Conservation (phyloP, 176 grass and related monocot genomes). For the Ananas comosus region DNA sequence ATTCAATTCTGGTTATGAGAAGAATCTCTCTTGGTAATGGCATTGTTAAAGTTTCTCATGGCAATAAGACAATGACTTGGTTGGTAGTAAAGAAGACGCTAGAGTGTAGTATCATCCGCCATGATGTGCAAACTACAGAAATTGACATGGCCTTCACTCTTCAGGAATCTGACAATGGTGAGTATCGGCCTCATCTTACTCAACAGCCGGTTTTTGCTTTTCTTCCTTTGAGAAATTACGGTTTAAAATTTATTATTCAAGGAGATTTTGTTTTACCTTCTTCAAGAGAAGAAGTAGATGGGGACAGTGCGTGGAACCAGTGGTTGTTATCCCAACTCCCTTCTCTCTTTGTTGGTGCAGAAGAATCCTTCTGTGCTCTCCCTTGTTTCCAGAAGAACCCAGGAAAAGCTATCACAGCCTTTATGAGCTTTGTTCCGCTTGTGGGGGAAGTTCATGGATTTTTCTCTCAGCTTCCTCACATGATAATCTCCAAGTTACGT, state of each 20-base stretch:
- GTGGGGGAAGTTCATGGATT: constrained; percentile 91
- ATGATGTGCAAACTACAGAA: constrained; percentile 74
- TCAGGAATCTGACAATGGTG: constrained; percentile 49
- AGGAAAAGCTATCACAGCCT: constrained; percentile 78
- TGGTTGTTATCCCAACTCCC: constrained; percentile 93
- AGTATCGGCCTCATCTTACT: constrained; percentile 59
- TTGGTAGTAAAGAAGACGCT: constrained; percentile 70
- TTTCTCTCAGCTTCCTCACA: constrained; percentile 69
- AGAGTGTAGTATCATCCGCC: constrained; percentile 42
- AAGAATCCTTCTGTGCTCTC: constrained; percentile 75
- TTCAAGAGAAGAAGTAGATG: constrained; percentile 97
- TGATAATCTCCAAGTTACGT: constrained; percentile 83
- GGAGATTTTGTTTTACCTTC: constrained; percentile 91
- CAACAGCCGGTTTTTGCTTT: constrained; percentile 96
- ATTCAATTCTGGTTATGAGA: constrained; percentile 57
- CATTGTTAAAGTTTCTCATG: constrained; percentile 87
- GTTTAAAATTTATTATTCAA: constrained; percentile 96
- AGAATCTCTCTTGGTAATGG: constrained; percentile 64
- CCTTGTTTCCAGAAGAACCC: constrained; percentile 55
- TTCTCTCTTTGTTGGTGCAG: constrained; percentile 57
- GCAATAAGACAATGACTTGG: constrained; percentile 78
- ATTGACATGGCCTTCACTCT: constrained; percentile 89
- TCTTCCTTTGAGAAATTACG: constrained; percentile 89
- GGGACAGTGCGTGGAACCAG: constrained; percentile 96
- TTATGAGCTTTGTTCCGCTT: constrained; percentile 95